These are phyloP conservation scores for Ustilago loliicola DNA, from an alignment of 1,284 basidiomycete genomes.

Conservation along the genomic window DNA sequence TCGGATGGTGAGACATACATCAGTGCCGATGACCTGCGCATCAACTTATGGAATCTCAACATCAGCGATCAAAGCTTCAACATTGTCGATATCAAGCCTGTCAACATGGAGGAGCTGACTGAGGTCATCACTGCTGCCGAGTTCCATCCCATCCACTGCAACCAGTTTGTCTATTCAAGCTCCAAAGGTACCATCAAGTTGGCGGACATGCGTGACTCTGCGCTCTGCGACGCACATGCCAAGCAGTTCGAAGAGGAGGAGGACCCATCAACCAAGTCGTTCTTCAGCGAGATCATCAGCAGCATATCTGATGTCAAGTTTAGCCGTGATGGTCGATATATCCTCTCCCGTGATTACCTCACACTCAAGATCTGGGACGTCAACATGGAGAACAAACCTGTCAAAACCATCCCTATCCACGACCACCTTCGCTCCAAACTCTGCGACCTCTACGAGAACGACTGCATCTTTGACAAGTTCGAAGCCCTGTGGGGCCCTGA, in stretches of 20 bases:
- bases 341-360: slow-evolving; percentile 95
- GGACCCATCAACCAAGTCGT: slow-evolving; percentile 95
- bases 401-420: slow-evolving; percentile 98
- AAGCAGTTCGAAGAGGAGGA: slow-evolving; percentile 89
- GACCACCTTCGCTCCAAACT: slow-evolving; percentile 97
- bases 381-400: slow-evolving; percentile 96
- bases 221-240: slow-evolving; percentile 93
- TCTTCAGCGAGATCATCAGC: slow-evolving; percentile 99
- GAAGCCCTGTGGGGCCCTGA: slow-evolving; percentile 72
- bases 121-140: slow-evolving; percentile 99
- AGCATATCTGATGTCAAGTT: slow-evolving; percentile 99
- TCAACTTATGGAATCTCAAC: slow-evolving; percentile 98
- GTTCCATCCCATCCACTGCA: slow-evolving; percentile 98
- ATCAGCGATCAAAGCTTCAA: slow-evolving; percentile 99
- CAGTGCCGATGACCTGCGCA: slow-evolving; percentile 94
- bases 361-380: slow-evolving; percentile 99
- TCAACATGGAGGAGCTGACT: slow-evolving; percentile 99
- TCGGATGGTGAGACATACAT: slow-evolving; percentile 99
- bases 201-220: slow-evolving; percentile 99
- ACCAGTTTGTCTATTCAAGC: slow-evolving; percentile 99
- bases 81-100: slow-evolving; percentile 99
- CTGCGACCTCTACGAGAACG: slow-evolving; percentile 99
- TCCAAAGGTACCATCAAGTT: slow-evolving; percentile 99
- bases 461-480: slow-evolving; percentile 99
- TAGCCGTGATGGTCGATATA: slow-evolving; percentile 95